Evolutionary conservation across 768 basidiomycete genomes (phyloP).

Genomic region (Trametes villosa): DNA sequence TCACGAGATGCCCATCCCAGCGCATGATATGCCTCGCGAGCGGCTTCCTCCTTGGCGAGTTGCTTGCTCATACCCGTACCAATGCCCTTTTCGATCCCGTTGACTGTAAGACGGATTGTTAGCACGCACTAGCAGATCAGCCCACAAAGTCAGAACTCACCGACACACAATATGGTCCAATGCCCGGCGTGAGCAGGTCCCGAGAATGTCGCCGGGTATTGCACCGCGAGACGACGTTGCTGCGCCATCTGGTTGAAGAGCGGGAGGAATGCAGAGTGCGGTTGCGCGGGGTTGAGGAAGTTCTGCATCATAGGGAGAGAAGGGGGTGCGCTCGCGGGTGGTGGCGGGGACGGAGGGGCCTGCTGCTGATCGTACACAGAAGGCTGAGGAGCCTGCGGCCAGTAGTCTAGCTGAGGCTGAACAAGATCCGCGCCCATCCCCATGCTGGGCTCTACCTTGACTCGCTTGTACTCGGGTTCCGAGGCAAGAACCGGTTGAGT

Average conservation of each 20-base stretch:
- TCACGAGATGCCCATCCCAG: slow-evolving; percentile 72
- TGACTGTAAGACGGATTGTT: slow-evolving; percentile 47
- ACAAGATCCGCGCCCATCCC: slow-evolving; percentile 32
- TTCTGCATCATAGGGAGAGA: slow-evolving; percentile 46
- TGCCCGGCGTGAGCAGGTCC: slow-evolving; percentile 73
- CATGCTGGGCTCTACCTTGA: slow-evolving; percentile 47
- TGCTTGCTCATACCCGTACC: slow-evolving; percentile 75
- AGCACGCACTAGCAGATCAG: neutral
- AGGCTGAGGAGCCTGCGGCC: neutral
- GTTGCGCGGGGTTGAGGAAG: slow-evolving; percentile 67
- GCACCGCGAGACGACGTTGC: slow-evolving; percentile 64
- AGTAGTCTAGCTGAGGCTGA: neutral
- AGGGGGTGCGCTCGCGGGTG: slow-evolving; percentile 33
- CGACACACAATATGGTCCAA: slow-evolving; percentile 71
- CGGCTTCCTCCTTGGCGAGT: slow-evolving; percentile 78
- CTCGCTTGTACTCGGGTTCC: slow-evolving; percentile 26
- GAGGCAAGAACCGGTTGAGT: slow-evolving; percentile 16
- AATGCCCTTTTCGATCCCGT: slow-evolving; percentile 68
- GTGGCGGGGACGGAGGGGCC: slow-evolving; percentile 43
- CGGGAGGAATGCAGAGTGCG: slow-evolving; percentile 67
- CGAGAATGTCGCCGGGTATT: slow-evolving; percentile 60
- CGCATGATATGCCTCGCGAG: slow-evolving; percentile 67
- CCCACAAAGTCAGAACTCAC: slow-evolving; percentile 48
- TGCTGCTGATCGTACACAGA: slow-evolving; percentile 34
- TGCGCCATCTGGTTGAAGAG: slow-evolving; percentile 75